These are phyloP conservation scores for Ceriops zippeliana DNA, from an alignment of 345 rosid species.

Conservation along the genomic window DNA sequence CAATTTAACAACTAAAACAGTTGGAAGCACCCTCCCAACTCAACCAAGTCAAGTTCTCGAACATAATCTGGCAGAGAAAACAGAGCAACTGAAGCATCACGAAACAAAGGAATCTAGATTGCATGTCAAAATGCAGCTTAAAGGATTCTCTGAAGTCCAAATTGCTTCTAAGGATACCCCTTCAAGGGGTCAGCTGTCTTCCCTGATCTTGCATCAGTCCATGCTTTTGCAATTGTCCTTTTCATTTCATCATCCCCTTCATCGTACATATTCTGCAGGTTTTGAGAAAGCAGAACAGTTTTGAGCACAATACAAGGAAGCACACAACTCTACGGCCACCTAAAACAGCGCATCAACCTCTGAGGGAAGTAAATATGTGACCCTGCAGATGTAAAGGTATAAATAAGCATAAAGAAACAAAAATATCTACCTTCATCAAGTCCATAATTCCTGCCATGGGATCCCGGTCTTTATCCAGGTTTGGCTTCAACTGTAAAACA, in stretches of 20 bases:
- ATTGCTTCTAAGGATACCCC: conserved; percentile 35
- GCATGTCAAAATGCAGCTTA: background rate
- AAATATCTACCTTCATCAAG: conserved; percentile 68
- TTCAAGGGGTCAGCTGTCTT: conserved; percentile 64
- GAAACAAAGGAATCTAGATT: background rate
- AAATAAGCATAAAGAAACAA: background rate
- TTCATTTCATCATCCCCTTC: conserved; percentile 96
- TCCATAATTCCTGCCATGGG: conserved; percentile 99
- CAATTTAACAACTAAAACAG: no score
- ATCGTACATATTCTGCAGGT: conserved; percentile 80
- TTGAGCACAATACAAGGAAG: background rate
- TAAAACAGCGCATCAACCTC: background rate
- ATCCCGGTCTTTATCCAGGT: conserved; percentile 62
- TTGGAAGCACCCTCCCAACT: no score
- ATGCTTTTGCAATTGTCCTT: conserved; percentile 90
- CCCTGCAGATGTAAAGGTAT: no score
- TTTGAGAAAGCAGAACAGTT: background rate
- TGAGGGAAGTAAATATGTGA: background rate
- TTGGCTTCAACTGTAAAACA: conserved; percentile 66
- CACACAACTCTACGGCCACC: no score
- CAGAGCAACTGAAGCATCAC: no score
- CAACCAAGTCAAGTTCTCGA: no score
- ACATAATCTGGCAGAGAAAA: no score
- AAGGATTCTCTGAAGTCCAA: background rate
- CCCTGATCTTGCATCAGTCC: conserved; percentile 98